Conservation (phyloP, 108 stramenopile genomes). For the Nannochloropsis gaditana region DNA sequence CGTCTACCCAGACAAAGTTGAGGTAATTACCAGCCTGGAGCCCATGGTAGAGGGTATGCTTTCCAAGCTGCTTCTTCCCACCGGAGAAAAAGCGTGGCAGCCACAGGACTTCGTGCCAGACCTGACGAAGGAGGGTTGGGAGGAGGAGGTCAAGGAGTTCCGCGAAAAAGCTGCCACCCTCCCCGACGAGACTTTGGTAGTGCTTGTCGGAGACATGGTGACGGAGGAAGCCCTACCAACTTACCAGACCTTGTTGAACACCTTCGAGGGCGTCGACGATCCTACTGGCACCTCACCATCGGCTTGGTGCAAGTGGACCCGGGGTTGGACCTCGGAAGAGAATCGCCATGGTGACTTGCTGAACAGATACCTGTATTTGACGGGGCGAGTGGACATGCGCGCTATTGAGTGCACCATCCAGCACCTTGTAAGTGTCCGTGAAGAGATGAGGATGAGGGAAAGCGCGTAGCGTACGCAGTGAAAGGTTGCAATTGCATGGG, state of each 20-base stretch:
- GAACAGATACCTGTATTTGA: slow-evolving; percentile 78
- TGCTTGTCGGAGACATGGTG: slow-evolving; percentile 83
- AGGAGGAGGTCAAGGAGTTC: slow-evolving; percentile 65
- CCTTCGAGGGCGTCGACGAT: slow-evolving; percentile 85
- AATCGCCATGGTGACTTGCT: slow-evolving; percentile 84
- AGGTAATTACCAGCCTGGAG: slow-evolving; percentile 75
- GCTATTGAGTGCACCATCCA: slow-evolving; percentile 80
- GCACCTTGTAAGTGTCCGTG: slow-evolving; percentile 54
- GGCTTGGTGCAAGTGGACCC: slow-evolving; percentile 75
- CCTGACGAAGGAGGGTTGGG: slow-evolving; percentile 63
- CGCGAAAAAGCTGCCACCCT: slow-evolving; percentile 63
- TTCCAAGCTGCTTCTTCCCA: slow-evolving; percentile 66
- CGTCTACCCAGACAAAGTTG: slow-evolving; percentile 80
- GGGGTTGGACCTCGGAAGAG: slow-evolving; percentile 86
- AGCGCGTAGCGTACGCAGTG: neutral
- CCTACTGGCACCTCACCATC: slow-evolving; percentile 73
- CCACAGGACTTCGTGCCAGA: slow-evolving; percentile 84
- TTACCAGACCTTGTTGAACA: slow-evolving; percentile 82
- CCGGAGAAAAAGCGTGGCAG: slow-evolving; percentile 78
- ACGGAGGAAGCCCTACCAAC: slow-evolving; percentile 86
- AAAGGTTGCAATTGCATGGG: too few species aligned
- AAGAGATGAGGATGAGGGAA: neutral
- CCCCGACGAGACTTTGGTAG: slow-evolving; percentile 73
- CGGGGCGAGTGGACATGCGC: slow-evolving; percentile 77
- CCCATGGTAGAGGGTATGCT: slow-evolving; percentile 70